Percentiles rank a stretch among this genome's conserved stretches.
Conservation (phyloP, 78 protist species). For the Dictyostelium citrinum region DNA sequence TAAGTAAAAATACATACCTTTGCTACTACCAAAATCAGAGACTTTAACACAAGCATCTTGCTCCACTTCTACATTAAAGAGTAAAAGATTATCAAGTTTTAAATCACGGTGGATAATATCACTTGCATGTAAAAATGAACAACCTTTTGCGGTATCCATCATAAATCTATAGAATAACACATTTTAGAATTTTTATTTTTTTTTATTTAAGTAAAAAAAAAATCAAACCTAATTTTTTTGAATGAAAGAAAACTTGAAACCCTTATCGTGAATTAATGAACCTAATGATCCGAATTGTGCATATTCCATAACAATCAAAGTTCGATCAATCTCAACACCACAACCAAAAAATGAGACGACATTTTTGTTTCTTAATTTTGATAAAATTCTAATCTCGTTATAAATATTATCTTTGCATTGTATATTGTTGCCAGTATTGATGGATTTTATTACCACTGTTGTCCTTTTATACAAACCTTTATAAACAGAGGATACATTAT, state of each 20-base stretch:
- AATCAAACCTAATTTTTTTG: no score
- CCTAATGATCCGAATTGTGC: background rate
- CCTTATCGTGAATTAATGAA: background rate
- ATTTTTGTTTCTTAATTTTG: background rate
- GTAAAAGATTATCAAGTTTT: background rate
- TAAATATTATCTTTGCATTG: no score
- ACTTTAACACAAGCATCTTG: background rate
- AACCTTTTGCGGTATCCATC: conserved; percentile 61
- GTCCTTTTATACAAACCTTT: conserved; percentile 24
- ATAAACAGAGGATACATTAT: conserved; percentile 12
- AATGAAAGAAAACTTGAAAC: background rate
- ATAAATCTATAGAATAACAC: background rate
- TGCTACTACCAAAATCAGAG: conserved; percentile 28
- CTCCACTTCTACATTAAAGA: background rate
- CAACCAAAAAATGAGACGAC: background rate
- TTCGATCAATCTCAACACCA: background rate
- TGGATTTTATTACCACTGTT: conserved; percentile 24
- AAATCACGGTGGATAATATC: background rate
- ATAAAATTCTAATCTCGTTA: background rate
- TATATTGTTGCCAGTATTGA: background rate
- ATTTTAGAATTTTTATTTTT: background rate
- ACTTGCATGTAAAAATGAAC: conserved; percentile 20
- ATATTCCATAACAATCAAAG: conserved; percentile 6
- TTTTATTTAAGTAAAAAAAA: no score
- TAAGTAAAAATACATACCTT: no score